Conservation (phyloP, 768 basidiomycete species). For the Lactarius vividus region DNA sequence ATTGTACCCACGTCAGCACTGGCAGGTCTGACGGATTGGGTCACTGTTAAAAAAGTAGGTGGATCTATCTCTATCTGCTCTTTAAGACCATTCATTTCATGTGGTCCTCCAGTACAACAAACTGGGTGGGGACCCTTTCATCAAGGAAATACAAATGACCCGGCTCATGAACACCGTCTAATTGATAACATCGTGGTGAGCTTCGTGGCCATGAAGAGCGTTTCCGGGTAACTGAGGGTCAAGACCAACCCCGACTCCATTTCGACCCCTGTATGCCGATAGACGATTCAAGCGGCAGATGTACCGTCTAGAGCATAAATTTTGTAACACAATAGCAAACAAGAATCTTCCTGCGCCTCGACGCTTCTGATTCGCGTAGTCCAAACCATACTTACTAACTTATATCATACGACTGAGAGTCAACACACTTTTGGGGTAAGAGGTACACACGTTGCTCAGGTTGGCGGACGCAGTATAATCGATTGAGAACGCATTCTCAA, state of each 20-base stretch:
- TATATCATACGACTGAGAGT: background rate
- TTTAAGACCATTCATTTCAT: conserved; percentile 34
- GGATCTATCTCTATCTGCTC: background rate
- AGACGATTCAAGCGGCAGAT: background rate
- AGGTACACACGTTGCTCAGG: background rate
- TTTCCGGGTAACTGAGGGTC: conserved; percentile 36
- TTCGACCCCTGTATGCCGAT: background rate
- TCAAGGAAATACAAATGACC: conserved; percentile 38
- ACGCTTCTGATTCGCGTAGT: background rate
- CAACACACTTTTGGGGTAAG: background rate
- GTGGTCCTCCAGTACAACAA: conserved; percentile 63
- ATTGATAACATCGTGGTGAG: conserved; percentile 73
- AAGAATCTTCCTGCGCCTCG: background rate
- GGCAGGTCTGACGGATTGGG: conserved; percentile 62
- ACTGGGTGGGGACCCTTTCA: conserved; percentile 51
- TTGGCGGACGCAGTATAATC: background rate
- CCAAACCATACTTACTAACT: background rate
- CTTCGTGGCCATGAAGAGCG: conserved; percentile 78
- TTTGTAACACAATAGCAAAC: background rate
- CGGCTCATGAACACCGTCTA: conserved; percentile 37
- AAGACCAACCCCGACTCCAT: background rate
- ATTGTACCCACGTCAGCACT: conserved; percentile 48
- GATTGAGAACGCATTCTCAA: background rate
- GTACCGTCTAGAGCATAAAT: background rate
- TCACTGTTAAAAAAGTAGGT: conserved; percentile 67